Percentiles rank a stretch among this genome's conserved stretches.
Conservation (phyloP, 352 stramenopile species). For the Phytophthora lateralis region DNA sequence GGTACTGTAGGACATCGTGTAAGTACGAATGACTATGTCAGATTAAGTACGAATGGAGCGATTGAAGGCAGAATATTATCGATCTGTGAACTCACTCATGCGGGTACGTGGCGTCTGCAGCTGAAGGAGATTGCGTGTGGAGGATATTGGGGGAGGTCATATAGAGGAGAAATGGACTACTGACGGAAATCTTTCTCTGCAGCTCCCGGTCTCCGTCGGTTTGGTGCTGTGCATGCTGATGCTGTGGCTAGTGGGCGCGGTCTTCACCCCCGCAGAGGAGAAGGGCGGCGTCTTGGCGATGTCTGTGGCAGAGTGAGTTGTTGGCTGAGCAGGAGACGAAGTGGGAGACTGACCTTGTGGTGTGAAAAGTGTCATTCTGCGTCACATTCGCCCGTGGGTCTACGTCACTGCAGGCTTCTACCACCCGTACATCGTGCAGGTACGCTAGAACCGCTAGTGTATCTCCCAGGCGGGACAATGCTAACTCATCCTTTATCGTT, state of each 20-base stretch:
- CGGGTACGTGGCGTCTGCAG: slow-evolving; percentile 29
- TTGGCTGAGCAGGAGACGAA: background rate
- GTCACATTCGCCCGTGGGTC: slow-evolving; percentile 87
- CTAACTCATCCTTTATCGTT: background rate
- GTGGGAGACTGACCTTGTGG: background rate
- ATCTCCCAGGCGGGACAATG: background rate
- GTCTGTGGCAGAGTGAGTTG: slow-evolving; percentile 78
- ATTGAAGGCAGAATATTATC: slow-evolving; percentile 3
- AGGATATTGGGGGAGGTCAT: background rate
- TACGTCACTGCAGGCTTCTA: slow-evolving; percentile 89
- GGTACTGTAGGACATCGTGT: background rate
- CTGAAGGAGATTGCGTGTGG: background rate
- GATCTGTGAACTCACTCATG: slow-evolving; percentile 16
- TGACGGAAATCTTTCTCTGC: background rate
- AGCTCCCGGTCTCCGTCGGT: slow-evolving; percentile 76
- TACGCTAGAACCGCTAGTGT: slow-evolving; percentile 8
- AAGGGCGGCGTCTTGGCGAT: slow-evolving; percentile 71
- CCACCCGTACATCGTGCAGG: slow-evolving; percentile 79
- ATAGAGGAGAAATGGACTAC: background rate
- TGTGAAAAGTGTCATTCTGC: slow-evolving; percentile 69
- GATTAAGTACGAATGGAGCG: background rate
- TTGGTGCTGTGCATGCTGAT: slow-evolving; percentile 68
- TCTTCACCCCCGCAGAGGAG: slow-evolving; percentile 77
- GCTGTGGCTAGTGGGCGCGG: slow-evolving; percentile 71
- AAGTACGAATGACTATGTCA: background rate